phyloP scores from a whole-genome alignment of 2,329 filamentous ascomycete genomes.

The Trichoderma afroharzianum region DNA sequence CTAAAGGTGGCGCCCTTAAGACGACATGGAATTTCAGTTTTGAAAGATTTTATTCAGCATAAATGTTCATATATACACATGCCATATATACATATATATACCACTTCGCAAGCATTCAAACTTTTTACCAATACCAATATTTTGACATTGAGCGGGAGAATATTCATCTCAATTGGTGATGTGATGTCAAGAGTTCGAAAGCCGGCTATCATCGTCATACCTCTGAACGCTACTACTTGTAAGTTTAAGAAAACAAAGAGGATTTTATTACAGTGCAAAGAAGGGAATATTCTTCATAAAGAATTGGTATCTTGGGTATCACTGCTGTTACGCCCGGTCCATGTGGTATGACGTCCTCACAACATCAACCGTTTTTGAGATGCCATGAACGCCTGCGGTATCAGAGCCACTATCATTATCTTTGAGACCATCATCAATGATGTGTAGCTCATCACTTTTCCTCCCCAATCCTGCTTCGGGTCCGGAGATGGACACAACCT shows the following conservation, averaged over 20 bases:
- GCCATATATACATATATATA: not conserved
- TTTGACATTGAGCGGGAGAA: not conserved
- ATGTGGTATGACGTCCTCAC: constrained; percentile 6
- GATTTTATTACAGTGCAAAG: not conserved
- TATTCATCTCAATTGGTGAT: no score
- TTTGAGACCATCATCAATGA: constrained; percentile 28
- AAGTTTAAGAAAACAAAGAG: not conserved
- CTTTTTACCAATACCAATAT: not conserved
- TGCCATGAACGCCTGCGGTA: not conserved
- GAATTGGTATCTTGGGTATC: not conserved
- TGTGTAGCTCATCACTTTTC: constrained; percentile 8
- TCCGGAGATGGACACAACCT: not conserved
- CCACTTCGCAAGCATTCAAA: not conserved
- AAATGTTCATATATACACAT: not conserved
- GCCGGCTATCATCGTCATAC: no score
- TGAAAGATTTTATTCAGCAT: constrained; percentile 20
- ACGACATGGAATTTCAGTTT: constrained; percentile 33
- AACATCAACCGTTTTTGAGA: constrained; percentile 13
- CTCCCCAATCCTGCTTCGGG: not conserved
- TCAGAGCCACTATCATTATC: not conserved
- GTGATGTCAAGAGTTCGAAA: not conserved
- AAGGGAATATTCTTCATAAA: not conserved
- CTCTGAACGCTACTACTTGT: no score
- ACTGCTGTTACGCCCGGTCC: not conserved
- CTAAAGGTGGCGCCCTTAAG: constrained; percentile 24